These are phyloP conservation scores for Bryoglossum gracile DNA, from an alignment of 495 filamentous ascomycete genomes.

Conservation along the genomic window DNA sequence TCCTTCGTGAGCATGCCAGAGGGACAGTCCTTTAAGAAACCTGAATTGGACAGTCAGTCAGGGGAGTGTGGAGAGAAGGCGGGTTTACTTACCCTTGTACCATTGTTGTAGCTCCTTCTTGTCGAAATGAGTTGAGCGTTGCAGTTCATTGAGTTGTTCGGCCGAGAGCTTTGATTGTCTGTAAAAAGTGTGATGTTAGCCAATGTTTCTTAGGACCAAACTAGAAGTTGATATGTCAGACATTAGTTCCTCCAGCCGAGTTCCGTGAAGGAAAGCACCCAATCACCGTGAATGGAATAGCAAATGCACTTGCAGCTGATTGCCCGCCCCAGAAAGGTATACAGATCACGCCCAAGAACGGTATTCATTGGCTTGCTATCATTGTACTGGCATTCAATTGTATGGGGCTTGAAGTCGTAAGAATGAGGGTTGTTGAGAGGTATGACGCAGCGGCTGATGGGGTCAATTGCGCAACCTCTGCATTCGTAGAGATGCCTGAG, in stretches of 20 bases:
- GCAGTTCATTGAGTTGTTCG: conserved; percentile 88
- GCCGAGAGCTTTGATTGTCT: conserved; percentile 94
- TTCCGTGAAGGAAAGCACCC: background rate
- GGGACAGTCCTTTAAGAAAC: conserved; percentile 97
- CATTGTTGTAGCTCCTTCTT: conserved; percentile 99
- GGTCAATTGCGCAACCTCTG: too few relatives aligned
- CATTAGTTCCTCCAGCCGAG: background rate
- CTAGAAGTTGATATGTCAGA: too few relatives aligned
- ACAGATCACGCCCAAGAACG: too few relatives aligned
- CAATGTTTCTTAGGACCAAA: background rate
- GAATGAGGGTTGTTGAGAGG: too few relatives aligned
- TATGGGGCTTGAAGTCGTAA: too few relatives aligned
- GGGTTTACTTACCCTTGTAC: conserved; percentile 75
- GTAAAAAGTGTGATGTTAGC: background rate
- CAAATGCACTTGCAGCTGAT: background rate
- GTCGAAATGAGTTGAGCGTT: conserved; percentile 95
- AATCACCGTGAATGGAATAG: background rate
- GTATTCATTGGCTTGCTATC: too few relatives aligned
- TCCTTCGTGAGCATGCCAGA: conserved; percentile 93
- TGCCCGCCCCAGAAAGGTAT: too few relatives aligned
- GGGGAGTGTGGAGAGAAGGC: background rate
- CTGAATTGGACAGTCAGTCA: conserved; percentile 35
- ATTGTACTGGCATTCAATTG: too few relatives aligned
- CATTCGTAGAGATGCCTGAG: too few relatives aligned
- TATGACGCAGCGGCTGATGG: too few relatives aligned